Base-by-base conservation (phyloP, 78 protist genomes). In the Chrysochromulina parva region DNA sequence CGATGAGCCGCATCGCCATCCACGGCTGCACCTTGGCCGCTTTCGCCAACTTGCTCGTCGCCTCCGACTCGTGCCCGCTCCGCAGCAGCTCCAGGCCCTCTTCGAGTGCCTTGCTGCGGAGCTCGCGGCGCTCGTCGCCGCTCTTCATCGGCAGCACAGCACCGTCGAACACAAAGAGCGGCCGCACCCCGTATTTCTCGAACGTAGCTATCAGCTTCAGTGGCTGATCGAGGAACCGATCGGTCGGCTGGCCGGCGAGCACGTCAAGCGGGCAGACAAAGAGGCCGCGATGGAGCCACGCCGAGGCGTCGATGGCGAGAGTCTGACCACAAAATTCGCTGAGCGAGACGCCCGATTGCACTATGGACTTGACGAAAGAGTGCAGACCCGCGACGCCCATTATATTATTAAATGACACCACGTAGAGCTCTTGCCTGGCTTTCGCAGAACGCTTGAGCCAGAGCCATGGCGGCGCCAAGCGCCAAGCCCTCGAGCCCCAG, bases 151-250 rank as follows among this genome's bases (percentile, higher is more conserved):
- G 98, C 38, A 98, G 80, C 24, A 86, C 55, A 19, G 91, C 96
- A 38, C 99, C 98, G 74, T 97, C 99, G n/a, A 97, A 96, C 17
- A 98, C 97, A 5, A 97, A 71, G 2, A 96, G 81, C 5, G 99
- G 99, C 81, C 28, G 38, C 47, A 98, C 67, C 53, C 93, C 94
- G 48, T 90, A 1, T 3, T 52, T 19, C 48, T 10, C 52, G 47
- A 97, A 55, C 96, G 96, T 69, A 57, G 60, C 85, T 50, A 97
- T 69, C 65, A 85, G 88, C 50, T 3, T 50, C n/a, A 95, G 5
- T 57, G 92, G 92, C 90, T 73, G 95, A 0, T 78, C 20, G 16
- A 52, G 60, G 85, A 62, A 96, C 91, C 26, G 38, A 62, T 47
- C 73, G 10, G 98, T 94, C 26, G 93, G 95, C 38, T 16, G 52